Conservation (phyloP, 2,329 filamentous ascomycete genomes). For the Paramyrothecium roridum region DNA sequence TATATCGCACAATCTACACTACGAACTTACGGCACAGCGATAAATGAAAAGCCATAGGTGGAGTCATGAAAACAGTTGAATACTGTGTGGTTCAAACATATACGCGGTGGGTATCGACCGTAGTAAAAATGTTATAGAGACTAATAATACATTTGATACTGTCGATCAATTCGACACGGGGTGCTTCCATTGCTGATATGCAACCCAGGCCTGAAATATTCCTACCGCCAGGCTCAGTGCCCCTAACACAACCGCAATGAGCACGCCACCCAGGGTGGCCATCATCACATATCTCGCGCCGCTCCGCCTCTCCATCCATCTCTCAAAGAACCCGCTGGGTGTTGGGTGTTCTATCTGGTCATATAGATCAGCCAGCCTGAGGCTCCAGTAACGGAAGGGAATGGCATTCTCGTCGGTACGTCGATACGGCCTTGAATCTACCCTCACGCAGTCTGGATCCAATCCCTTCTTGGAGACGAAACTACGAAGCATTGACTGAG, state of each 20-base stretch:
- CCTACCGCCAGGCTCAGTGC: slow-evolving; percentile 9
- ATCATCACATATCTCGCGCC: slow-evolving; percentile 18
- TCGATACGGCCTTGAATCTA: background rate
- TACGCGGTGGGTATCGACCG: no score
- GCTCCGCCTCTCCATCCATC: slow-evolving; percentile 13
- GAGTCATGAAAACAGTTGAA: no score
- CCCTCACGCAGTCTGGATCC: slow-evolving; percentile 1
- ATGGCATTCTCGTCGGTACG: slow-evolving; percentile 4
- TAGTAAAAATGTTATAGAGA: no score
- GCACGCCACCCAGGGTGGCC: slow-evolving; percentile 15
- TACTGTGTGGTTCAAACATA: no score
- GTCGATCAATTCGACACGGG: slow-evolving; percentile 1
- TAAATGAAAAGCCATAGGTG: no score
- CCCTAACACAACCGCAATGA: slow-evolving; percentile 13
- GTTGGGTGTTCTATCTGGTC: slow-evolving; percentile 14
- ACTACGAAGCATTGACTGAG: background rate
- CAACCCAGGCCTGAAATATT: slow-evolving; percentile 15
- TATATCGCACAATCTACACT: no score
- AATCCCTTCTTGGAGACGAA: slow-evolving; percentile 1
- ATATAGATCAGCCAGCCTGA: slow-evolving; percentile 9
- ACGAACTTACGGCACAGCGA: no score
- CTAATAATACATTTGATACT: no score
- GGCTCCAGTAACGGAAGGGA: slow-evolving; percentile 8
- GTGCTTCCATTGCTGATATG: slow-evolving; percentile 16
- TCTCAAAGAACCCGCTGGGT: slow-evolving; percentile 10